phyloP scores from a whole-genome alignment of 179 eudicot species.

The Beta corolliflora region DNA sequence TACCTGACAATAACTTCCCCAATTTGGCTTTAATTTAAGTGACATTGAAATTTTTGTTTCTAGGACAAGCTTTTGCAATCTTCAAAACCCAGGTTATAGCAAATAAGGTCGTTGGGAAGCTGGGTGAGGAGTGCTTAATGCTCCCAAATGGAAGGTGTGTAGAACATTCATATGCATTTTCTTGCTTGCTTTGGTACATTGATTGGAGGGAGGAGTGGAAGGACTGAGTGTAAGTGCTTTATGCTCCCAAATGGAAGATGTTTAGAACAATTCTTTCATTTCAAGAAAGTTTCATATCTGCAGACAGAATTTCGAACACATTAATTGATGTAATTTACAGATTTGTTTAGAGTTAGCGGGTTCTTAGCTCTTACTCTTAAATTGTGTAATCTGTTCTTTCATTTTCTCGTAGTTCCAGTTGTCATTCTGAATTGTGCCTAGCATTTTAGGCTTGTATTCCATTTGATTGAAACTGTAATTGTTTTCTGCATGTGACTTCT shows the following conservation, averaged over 20 bases:
- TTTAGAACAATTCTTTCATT: no score
- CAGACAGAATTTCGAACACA: no score
- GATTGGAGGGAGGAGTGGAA: neutral
- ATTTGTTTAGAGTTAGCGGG: no score
- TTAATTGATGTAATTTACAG: no score
- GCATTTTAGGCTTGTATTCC: neutral
- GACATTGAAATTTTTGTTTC: conserved; percentile 3
- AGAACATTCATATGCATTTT: neutral
- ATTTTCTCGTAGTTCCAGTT: neutral
- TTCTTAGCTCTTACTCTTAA: neutral
- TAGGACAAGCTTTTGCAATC: conserved; percentile 71
- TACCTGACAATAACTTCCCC: no score
- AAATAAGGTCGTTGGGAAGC: conserved; percentile 35
- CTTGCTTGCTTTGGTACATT: neutral
- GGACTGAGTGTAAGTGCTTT: neutral
- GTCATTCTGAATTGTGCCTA: neutral
- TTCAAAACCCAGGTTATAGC: conserved; percentile 63
- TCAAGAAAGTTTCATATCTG: no score
- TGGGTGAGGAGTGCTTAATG: conserved; percentile 56
- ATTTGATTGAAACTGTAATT: neutral
- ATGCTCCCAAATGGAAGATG: no score
- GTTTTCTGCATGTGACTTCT: neutral
- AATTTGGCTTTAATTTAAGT: no score
- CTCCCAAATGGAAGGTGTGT: conserved; percentile 58
- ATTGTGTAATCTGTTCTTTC: neutral